phyloP scores from a whole-genome alignment of 805 yeast species.

The Saturnispora ahearnii region DNA sequence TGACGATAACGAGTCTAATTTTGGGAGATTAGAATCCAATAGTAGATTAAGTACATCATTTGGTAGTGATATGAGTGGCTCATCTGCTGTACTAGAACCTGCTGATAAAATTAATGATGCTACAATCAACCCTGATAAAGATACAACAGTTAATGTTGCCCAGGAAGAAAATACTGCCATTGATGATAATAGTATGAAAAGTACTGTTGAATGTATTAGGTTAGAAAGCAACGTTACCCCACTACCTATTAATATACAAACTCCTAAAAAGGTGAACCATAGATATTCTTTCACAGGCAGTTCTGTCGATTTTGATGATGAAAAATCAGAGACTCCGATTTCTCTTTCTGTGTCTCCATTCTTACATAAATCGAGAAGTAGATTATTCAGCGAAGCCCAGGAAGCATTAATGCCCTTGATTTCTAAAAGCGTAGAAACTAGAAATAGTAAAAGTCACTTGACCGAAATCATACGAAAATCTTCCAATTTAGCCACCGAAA shows the following conservation, averaged over 20 bases:
- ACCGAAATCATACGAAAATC: conserved; percentile 20
- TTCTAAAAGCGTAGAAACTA: conserved; percentile 10
- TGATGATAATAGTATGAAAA: background rate
- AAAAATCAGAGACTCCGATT: conserved; percentile 22
- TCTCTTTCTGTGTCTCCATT: conserved; percentile 15
- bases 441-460: conserved; percentile 21
- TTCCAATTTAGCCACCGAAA: conserved; percentile 6
- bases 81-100: background rate
- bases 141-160: conserved; percentile 10
- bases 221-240: background rate
- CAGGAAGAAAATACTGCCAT: background rate
- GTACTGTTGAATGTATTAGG: background rate
- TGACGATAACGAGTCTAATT: conserved; percentile 10
- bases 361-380: conserved; percentile 8
- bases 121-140: conserved; percentile 11
- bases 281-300: conserved; percentile 24
- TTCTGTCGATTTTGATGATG: conserved; percentile 30
- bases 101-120: conserved; percentile 20
- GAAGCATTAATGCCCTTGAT: conserved; percentile 11
- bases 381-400: conserved; percentile 7
- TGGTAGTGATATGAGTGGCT: conserved; percentile 8
- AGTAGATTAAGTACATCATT: conserved; percentile 17
- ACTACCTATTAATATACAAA: conserved; percentile 17
- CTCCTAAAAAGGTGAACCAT: conserved; percentile 9
- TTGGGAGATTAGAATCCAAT: conserved; percentile 8